These are phyloP conservation scores for Malassezia globosa DNA, from an alignment of 1,284 basidiomycete genomes.

Conservation along the genomic window DNA sequence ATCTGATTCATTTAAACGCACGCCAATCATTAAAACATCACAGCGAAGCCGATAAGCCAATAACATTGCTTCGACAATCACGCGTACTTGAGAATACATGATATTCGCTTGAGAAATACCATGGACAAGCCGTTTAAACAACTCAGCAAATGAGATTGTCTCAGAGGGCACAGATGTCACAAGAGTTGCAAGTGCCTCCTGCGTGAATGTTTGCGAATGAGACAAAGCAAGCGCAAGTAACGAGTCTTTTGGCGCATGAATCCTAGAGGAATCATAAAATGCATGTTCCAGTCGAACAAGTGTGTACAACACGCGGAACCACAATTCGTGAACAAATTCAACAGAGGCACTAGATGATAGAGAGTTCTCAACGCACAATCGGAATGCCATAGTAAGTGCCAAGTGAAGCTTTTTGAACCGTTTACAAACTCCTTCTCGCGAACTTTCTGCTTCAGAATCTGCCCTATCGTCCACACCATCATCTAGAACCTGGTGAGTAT, in stretches of 20 bases:
- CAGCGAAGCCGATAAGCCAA: conserved; percentile 83
- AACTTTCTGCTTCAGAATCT: neutral
- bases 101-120: conserved; percentile 46
- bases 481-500: neutral
- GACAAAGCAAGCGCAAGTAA: neutral
- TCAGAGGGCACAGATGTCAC: conserved; percentile 70
- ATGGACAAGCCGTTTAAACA: conserved; percentile 74
- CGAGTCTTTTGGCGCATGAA: neutral
- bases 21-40: conserved; percentile 58
- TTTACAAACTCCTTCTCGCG: neutral
- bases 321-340: conserved; percentile 64
- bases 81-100: conserved; percentile 74
- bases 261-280: neutral
- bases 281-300: conserved; percentile 66
- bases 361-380: conserved; percentile 17
- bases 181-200: conserved; percentile 59
- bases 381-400: conserved; percentile 24
- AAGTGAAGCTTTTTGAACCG: conserved; percentile 4
- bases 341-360: conserved; percentile 20
- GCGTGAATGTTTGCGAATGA: conserved; percentile 51
- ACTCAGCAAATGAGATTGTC: conserved; percentile 73
- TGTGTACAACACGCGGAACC: conserved; percentile 71
- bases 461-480: neutral
- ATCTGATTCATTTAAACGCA: conserved; percentile 8
- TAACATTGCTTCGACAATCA: conserved; percentile 82